phyloP scores from a whole-genome alignment of 192 early-diverging fungal species.

The Pilobolus umbonatus region DNA sequence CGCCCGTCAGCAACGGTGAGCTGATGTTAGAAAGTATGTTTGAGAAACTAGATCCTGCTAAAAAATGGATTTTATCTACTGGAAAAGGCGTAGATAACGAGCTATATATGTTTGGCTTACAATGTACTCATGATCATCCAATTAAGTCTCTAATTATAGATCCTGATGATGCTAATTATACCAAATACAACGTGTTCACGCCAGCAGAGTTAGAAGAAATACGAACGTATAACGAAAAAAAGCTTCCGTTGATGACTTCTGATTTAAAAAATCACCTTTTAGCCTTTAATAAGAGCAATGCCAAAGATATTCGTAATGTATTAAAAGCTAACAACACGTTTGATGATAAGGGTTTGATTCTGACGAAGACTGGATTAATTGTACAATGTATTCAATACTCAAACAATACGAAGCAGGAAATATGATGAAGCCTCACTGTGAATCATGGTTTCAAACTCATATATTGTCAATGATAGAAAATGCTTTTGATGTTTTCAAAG shows the following conservation, averaged over 20 bases:
- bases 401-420: conserved; percentile 5
- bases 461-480: conserved; percentile 4
- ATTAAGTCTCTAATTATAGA: not conserved
- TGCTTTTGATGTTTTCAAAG: conserved; percentile 6
- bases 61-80: conserved; percentile 6
- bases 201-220: conserved; percentile 5
- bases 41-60: conserved; percentile 5
- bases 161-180: conserved; percentile 6
- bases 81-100: conserved; percentile 2
- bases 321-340: conserved; percentile 4
- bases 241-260: conserved; percentile 5
- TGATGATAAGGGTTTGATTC: conserved; percentile 6
- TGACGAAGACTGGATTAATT: conserved; percentile 6
- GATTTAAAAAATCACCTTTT: conserved; percentile 6
- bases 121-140: conserved; percentile 5
- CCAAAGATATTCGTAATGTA: conserved; percentile 6
- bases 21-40: conserved; percentile 6
- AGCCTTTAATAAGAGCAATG: conserved; percentile 4
- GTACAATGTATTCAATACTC: conserved; percentile 4
- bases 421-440: conserved; percentile 5
- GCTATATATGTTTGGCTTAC: conserved; percentile 5
- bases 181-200: conserved; percentile 4
- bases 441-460: conserved; percentile 6
- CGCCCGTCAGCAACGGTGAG: conserved; percentile 1
- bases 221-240: conserved; percentile 4